phyloP scores from a whole-genome alignment of 305 asterid genomes.

The Fraxinus xanthoxyloides region DNA sequence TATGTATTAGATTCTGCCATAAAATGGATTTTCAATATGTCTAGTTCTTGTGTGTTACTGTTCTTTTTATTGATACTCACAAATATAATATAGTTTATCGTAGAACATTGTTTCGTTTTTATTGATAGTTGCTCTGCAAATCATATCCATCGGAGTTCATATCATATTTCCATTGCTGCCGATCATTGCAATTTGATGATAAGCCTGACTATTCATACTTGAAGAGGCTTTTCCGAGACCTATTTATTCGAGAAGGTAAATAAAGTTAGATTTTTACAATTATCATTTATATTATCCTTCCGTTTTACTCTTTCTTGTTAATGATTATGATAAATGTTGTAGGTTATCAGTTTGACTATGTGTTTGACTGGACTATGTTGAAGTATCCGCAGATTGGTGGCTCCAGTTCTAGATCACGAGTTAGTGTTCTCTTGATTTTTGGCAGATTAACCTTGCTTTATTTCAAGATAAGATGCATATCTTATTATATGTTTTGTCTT shows the following conservation, averaged over 20 bases:
- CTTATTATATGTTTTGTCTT: slow-evolving; percentile 16
- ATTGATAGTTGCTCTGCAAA: slow-evolving; percentile 75
- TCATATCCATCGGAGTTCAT: slow-evolving; percentile 85
- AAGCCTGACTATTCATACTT: slow-evolving; percentile 96
- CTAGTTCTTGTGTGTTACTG: background rate
- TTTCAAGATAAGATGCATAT: slow-evolving; percentile 1
- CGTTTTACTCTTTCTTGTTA: background rate
- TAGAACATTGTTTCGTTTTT: background rate
- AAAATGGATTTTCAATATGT: background rate
- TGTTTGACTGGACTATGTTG: slow-evolving; percentile 92
- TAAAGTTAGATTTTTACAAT: background rate
- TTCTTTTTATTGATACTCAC: background rate
- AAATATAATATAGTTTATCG: slow-evolving; percentile 2
- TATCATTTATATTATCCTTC: background rate
- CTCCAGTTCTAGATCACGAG: slow-evolving; percentile 76
- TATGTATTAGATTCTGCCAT: background rate
- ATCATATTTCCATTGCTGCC: slow-evolving; percentile 85
- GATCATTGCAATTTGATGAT: slow-evolving; percentile 89
- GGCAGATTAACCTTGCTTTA: background rate
- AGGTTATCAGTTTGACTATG: slow-evolving; percentile 96
- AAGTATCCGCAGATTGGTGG: slow-evolving; percentile 91
- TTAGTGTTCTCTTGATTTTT: slow-evolving; percentile 27
- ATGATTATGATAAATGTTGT: slow-evolving; percentile 5
- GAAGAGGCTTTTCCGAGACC: slow-evolving; percentile 92
- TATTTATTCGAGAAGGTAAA: slow-evolving; percentile 87